These are phyloP conservation scores for Chrysanthemum makinoi DNA, from an alignment of 129 eudicot species.

Conservation along the genomic window DNA sequence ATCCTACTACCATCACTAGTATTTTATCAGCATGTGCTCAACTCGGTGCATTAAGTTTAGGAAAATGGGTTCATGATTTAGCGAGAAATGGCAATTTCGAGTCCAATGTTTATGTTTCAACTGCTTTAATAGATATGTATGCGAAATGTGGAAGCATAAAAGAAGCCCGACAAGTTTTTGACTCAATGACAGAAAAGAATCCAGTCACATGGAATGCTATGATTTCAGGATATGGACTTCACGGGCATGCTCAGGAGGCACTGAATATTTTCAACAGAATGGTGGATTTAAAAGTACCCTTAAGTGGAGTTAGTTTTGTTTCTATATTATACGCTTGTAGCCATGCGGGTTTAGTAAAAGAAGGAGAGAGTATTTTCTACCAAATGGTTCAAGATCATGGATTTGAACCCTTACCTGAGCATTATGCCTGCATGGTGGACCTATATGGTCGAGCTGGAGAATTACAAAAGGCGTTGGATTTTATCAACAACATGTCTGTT, in stretches of 20 bases:
- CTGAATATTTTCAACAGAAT: constrained; percentile 53
- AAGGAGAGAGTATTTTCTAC: constrained; percentile 68
- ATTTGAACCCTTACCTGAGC: constrained; percentile 67
- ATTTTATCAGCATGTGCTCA: constrained; percentile 95
- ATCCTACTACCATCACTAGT: constrained; percentile 86
- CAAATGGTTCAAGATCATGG: constrained; percentile 68
- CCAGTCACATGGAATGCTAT: constrained; percentile 89
- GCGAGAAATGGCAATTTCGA: constrained; percentile 51
- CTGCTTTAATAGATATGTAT: constrained; percentile 94
- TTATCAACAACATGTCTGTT: constrained; percentile 65
- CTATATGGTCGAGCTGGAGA: constrained; percentile 84
- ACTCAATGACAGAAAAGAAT: constrained; percentile 61
- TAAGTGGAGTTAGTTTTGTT: constrained; percentile 68
- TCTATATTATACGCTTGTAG: constrained; percentile 82
- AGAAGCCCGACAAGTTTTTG: constrained; percentile 64
- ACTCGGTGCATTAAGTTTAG: constrained; percentile 79
- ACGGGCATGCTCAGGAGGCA: constrained; percentile 86
- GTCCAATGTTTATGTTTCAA: constrained; percentile 63
- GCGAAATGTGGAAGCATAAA: constrained; percentile 89
- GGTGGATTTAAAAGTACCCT: constrained; percentile 44
- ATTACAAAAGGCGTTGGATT: constrained; percentile 63
- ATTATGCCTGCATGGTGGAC: constrained; percentile 98
- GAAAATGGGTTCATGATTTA: constrained; percentile 87
- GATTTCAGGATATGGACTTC: constrained; percentile 95
- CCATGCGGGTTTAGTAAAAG: constrained; percentile 77